Conservation (phyloP, 2,329 filamentous ascomycete species). For the Cladophialophora immunda region DNA sequence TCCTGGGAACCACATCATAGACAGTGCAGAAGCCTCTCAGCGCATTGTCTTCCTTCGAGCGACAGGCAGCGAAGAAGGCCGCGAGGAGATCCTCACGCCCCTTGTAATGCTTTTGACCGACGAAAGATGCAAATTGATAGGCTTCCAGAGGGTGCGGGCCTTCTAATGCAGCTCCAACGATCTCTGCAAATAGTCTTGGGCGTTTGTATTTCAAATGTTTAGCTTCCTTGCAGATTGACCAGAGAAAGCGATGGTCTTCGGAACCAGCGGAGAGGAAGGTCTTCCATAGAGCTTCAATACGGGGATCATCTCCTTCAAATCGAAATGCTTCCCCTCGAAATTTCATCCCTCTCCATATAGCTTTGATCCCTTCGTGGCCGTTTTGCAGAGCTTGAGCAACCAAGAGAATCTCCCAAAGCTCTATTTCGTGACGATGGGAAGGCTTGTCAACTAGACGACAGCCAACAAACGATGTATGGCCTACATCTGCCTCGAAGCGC, state of each 20-base stretch:
- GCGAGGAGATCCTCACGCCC: conserved; percentile 33
- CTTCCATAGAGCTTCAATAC: conserved; percentile 33
- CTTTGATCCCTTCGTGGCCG: conserved; percentile 51
- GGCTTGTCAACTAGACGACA: conserved; percentile 50
- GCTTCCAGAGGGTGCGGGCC: conserved; percentile 37
- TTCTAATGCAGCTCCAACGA: conserved; percentile 54
- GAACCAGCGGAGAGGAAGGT: conserved; percentile 35
- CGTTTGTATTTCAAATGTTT: conserved; percentile 40
- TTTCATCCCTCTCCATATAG: conserved; percentile 49
- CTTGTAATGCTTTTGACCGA: conserved; percentile 31
- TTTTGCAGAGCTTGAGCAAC: conserved; percentile 53
- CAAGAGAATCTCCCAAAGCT: conserved; percentile 57
- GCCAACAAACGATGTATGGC: conserved; percentile 47
- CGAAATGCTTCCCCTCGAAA: conserved; percentile 34
- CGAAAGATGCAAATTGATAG: conserved; percentile 32
- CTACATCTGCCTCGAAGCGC: conserved; percentile 54
- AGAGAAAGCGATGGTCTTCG: conserved; percentile 33
- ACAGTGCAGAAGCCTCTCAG: conserved; percentile 52
- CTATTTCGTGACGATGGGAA: conserved; percentile 46
- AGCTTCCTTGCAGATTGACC: conserved; percentile 28
- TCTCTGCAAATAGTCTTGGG: conserved; percentile 52
- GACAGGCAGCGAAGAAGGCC: conserved; percentile 31
- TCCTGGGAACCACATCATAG: conserved; percentile 49
- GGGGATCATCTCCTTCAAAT: conserved; percentile 35
- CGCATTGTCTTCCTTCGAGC: conserved; percentile 40